Conservation (phyloP, 2,329 filamentous ascomycete genomes). For the Alternaria brassicicola region DNA sequence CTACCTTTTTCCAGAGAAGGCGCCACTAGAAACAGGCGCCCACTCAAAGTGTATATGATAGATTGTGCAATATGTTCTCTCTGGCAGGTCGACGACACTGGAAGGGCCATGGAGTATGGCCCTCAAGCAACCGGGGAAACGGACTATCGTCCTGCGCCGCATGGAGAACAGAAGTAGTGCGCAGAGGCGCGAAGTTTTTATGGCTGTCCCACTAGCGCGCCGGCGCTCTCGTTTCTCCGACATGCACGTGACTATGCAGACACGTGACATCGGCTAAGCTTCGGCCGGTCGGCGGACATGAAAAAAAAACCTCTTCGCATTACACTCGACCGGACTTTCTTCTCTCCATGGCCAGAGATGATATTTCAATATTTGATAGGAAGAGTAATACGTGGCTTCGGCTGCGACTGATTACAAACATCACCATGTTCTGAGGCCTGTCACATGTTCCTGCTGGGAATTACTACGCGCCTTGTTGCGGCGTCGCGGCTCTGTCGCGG, state of each 20-base stretch:
- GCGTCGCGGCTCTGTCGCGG: constrained; percentile 2
- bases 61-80: constrained; percentile 72
- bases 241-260: constrained; percentile 5
- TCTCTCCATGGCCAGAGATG: constrained; percentile 46
- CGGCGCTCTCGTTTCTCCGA: constrained; percentile 5
- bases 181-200: constrained; percentile 29
- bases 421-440: constrained; percentile 28
- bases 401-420: constrained; percentile 27
- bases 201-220: constrained; percentile 12
- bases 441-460: constrained; percentile 8
- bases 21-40: constrained; percentile 43
- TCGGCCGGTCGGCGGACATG: background rate
- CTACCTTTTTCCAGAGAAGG: constrained; percentile 56
- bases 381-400: constrained; percentile 17
- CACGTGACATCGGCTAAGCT: constrained; percentile 11
- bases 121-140: constrained; percentile 81
- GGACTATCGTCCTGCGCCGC: constrained; percentile 73
- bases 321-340: background rate
- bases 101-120: constrained; percentile 54
- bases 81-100: constrained; percentile 85
- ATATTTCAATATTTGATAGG: constrained; percentile 29
- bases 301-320: constrained; percentile 3
- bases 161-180: constrained; percentile 68
- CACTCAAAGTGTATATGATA: constrained; percentile 51
- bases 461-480: background rate